Percentiles rank a stretch among this genome's conserved stretches.
Evolutionary conservation across 2,329 filamentous ascomycete species (phyloP).

Genomic region (Graphiopsis chlorocephala): DNA sequence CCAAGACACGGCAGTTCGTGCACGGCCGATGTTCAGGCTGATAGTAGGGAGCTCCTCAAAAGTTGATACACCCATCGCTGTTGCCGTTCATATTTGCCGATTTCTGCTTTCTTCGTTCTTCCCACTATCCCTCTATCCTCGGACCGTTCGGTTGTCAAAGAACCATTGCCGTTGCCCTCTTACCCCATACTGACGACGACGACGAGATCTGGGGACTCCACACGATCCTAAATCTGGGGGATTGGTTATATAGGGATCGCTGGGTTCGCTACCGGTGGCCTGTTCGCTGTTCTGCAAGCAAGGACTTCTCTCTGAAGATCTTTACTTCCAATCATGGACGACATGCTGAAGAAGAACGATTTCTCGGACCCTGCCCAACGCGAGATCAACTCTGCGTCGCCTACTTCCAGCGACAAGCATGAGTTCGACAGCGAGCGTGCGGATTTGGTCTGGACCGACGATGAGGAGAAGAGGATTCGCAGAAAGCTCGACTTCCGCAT

Average conservation of each 20-base stretch:
- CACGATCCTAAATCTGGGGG: constrained; percentile 4
- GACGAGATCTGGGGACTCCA: constrained; percentile 14
- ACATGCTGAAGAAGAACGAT: constrained; percentile 7
- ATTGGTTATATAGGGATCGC: constrained; percentile 9
- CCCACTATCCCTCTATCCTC: constrained; percentile 9
- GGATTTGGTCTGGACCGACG: constrained; percentile 18
- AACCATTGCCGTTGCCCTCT: background rate
- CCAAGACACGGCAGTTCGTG: constrained; percentile 16
- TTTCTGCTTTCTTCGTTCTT: background rate
- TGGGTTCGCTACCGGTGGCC: constrained; percentile 8
- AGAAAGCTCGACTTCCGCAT: constrained; percentile 55
- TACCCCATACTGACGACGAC: constrained; percentile 12
- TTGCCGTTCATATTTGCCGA: constrained; percentile 14
- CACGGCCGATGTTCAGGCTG: constrained; percentile 13
- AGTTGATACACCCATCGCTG: constrained; percentile 3
- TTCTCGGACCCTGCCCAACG: constrained; percentile 1
- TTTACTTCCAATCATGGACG: constrained; percentile 2
- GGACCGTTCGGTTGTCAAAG: constrained; percentile 5
- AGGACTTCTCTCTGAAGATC: background rate
- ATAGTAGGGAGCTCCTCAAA: constrained; percentile 1
- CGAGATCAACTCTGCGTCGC: constrained; percentile 13
- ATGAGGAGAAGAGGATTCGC: constrained; percentile 46
- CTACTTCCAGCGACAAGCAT: constrained; percentile 10
- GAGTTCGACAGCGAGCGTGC: background rate
- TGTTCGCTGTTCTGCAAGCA: background rate